Conservation (phyloP, 192 early-diverging fungal genomes). For the Podila horticola region DNA sequence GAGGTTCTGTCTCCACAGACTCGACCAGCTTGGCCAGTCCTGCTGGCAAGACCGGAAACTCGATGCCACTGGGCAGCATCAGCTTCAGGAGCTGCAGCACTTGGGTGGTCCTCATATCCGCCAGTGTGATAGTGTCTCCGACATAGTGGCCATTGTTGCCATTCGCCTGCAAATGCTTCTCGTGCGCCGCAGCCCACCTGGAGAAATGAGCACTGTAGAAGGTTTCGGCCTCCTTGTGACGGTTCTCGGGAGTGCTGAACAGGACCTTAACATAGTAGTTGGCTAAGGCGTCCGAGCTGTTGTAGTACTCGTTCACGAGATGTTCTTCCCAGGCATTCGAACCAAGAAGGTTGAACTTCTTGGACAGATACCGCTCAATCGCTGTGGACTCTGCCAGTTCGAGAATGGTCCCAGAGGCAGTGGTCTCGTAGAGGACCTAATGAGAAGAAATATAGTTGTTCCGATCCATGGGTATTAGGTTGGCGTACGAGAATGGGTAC, state of each 20-base stretch:
- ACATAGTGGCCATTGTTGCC: constrained; percentile 27
- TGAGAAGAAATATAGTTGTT: no score
- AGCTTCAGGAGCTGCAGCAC: constrained; percentile 11
- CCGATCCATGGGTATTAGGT: no score
- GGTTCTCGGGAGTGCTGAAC: neutral
- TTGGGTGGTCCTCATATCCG: constrained; percentile 15
- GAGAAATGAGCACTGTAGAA: constrained; percentile 4
- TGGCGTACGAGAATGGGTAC: no score
- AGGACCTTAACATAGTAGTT: neutral
- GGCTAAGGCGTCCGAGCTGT: neutral
- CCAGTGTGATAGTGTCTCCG: constrained; percentile 11
- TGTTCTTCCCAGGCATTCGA: constrained; percentile 12
- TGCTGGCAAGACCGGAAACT: neutral
- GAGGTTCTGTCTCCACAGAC: neutral
- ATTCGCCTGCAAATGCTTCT: neutral
- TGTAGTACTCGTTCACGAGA: constrained; percentile 7
- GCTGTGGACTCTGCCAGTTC: constrained; percentile 25
- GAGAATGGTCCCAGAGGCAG: constrained; percentile 8
- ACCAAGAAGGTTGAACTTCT: constrained; percentile 26
- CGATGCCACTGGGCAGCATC: constrained; percentile 11
- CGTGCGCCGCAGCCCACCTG: constrained; percentile 11
- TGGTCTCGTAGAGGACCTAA: constrained; percentile 20
- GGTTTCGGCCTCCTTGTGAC: neutral
- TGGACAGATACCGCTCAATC: constrained; percentile 40
- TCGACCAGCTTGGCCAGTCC: constrained; percentile 2